Conservation (phyloP, 2,329 filamentous ascomycete species). For the Alternaria burnsii region DNA sequence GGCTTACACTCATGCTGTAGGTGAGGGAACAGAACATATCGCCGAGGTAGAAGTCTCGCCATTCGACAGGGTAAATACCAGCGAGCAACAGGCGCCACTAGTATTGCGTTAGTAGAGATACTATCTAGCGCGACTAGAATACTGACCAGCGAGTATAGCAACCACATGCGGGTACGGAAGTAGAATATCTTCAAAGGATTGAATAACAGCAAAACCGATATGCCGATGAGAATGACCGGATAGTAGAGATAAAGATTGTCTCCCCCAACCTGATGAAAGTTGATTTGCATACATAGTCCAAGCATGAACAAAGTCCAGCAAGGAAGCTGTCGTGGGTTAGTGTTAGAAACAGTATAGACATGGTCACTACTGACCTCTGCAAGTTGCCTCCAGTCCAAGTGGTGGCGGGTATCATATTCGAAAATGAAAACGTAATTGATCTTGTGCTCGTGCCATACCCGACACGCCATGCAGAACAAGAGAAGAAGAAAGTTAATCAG, state of each 20-base stretch:
- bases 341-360: not conserved
- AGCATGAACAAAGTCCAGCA: constrained; percentile 80
- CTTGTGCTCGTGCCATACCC: constrained; percentile 81
- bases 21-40: constrained; percentile 98
- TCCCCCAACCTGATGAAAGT: constrained; percentile 76
- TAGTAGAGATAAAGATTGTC: constrained; percentile 82
- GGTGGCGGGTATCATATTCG: constrained; percentile 88
- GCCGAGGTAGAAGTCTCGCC: constrained; percentile 95
- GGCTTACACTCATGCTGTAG: constrained; percentile 82
- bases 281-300: constrained; percentile 86
- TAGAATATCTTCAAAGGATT: constrained; percentile 79
- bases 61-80: constrained; percentile 91
- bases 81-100: constrained; percentile 86
- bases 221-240: constrained; percentile 78
- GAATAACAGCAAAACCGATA: constrained; percentile 75
- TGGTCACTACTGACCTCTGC: constrained; percentile 64
- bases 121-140: not conserved
- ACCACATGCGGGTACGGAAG: constrained; percentile 81
- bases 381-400: constrained; percentile 88
- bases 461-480: constrained; percentile 86
- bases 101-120: constrained; percentile 35
- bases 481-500: constrained; percentile 80
- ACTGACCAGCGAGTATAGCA: constrained; percentile 85
- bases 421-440: constrained; percentile 98
- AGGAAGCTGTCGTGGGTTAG: constrained; percentile 66